Base-by-base conservation (phyloP, 495 filamentous ascomycete genomes). In the Xylaria scruposa region DNA sequence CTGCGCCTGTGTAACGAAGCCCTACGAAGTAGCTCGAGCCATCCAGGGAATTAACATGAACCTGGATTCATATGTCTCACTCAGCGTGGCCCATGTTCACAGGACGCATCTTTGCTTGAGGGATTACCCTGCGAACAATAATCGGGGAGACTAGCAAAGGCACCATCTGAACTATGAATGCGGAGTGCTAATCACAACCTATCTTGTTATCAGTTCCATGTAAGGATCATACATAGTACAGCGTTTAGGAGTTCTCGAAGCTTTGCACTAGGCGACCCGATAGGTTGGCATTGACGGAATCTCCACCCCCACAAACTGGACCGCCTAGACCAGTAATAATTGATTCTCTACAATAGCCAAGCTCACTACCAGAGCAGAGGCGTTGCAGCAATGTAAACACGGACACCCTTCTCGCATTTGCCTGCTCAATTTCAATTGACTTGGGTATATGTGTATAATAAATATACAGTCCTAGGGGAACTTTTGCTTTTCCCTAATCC, bases 241-340 rank as follows among this genome's bases (percentile, higher is more conserved):
- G 36, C 9, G 12, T 7, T 29, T 21, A 31, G 21, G 3, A 8
- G 26, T 29, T 13, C 4, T 54, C 21, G 26, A 56, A 56, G 17
- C 53, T 56, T 31, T 56, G 7, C 53, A 17, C 53, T 56, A 31
- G 8, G 3, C 46, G 46, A 49, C 15, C 21, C 24, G 10, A 24
- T 56, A 56, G 53, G 53, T 17, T 56, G 19, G n/a, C 33, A 38
- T 60, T 17, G 31, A 59, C 33, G 31, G 19, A 59, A 38, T 60
- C 33, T 31, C 58, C 58, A 60, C 58, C 58, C 58, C 58, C 58
- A 29, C 58, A 60, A 38, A 60, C 17, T 59, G 7, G 54, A 2
- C 29, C 29, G 54, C 54, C 51, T 54, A 54, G 51, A n/a, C 15
- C 17, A 29, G 51, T 29, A 54, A 54, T 54, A 24, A 24, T 3